Conservation (phyloP, 1,284 basidiomycete species). For the Cystobasidium pallidum region DNA sequence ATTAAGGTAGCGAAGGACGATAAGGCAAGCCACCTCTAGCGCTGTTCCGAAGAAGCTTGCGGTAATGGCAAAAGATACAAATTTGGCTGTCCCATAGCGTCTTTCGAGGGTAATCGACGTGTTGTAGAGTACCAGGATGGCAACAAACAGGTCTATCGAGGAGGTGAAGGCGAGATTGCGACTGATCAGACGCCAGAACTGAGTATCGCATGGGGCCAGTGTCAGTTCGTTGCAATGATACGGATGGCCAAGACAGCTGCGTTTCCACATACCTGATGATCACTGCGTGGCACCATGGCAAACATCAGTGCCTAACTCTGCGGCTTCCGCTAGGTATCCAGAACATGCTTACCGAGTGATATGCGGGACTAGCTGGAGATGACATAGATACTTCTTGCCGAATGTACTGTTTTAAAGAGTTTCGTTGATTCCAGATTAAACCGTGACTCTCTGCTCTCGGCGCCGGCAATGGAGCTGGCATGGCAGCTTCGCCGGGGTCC, state of each 20-base stretch:
- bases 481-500: background rate
- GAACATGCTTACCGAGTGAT: conserved; percentile 53
- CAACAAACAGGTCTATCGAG: conserved; percentile 80
- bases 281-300: conserved; percentile 35
- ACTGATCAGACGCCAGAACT: conserved; percentile 82
- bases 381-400: conserved; percentile 82
- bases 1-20: conserved; percentile 67
- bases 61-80: conserved; percentile 77
- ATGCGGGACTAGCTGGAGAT: conserved; percentile 66
- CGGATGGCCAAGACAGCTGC: background rate
- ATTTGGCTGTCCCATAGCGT: conserved; percentile 83
- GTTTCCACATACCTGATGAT: conserved; percentile 57
- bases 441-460: background rate
- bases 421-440: background rate
- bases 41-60: conserved; percentile 69
- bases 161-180: conserved; percentile 80
- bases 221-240: background rate
- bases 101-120: conserved; percentile 75
- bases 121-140: conserved; percentile 74
- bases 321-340: too few relatives aligned
- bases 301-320: background rate
- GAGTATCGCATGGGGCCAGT: conserved; percentile 32
- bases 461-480: background rate
- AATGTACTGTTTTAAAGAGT: conserved; percentile 57
- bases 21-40: conserved; percentile 67